A percentile compares a stretch with the other conserved stretches of the same genome.
phyloP scores from a whole-genome alignment of 1,284 basidiomycete genomes.

The Sporisorium scitamineum region DNA sequence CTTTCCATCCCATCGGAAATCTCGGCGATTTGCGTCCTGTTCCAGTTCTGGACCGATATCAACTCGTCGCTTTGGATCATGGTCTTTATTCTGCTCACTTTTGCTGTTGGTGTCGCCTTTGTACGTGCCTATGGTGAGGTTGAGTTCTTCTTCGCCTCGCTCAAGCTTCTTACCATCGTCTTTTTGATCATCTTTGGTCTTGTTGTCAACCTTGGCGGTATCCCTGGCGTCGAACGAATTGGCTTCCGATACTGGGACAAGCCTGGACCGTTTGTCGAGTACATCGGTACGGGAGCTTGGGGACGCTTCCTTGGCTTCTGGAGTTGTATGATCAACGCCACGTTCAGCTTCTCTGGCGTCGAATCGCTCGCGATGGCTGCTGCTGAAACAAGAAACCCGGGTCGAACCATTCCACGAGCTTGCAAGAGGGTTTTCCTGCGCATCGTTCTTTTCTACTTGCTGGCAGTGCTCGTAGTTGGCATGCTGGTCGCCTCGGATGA shows the following conservation, averaged over 20 bases:
- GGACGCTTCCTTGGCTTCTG: conserved; percentile 72
- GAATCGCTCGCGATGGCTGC: conserved; percentile 72
- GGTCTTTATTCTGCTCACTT: conserved; percentile 71
- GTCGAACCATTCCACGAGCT: conserved; percentile 50
- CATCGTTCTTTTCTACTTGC: conserved; percentile 77
- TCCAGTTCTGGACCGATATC: conserved; percentile 56
- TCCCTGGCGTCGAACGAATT: conserved; percentile 43
- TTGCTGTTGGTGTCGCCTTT: conserved; percentile 70
- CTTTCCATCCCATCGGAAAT: conserved; percentile 81
- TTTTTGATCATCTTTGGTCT: conserved; percentile 56
- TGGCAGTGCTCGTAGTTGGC: conserved; percentile 75
- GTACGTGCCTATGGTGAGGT: conserved; percentile 79
- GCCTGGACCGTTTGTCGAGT: conserved; percentile 70
- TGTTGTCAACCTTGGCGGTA: conserved; percentile 54
- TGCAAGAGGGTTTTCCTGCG: conserved; percentile 77
- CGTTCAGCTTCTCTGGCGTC: conserved; percentile 84
- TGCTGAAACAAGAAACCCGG: conserved; percentile 54
- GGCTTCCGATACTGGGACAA: conserved; percentile 66
- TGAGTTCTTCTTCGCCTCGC: conserved; percentile 56
- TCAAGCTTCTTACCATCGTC: conserved; percentile 42
- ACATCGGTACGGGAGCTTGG: conserved; percentile 73
- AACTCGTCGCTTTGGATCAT: conserved; percentile 69
- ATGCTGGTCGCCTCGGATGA: conserved; percentile 78
- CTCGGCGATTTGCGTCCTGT: conserved; percentile 68
- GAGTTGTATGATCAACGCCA: conserved; percentile 72